Conservation (phyloP, 1,284 basidiomycete genomes). For the Cryptococcus jaspeensis region DNA sequence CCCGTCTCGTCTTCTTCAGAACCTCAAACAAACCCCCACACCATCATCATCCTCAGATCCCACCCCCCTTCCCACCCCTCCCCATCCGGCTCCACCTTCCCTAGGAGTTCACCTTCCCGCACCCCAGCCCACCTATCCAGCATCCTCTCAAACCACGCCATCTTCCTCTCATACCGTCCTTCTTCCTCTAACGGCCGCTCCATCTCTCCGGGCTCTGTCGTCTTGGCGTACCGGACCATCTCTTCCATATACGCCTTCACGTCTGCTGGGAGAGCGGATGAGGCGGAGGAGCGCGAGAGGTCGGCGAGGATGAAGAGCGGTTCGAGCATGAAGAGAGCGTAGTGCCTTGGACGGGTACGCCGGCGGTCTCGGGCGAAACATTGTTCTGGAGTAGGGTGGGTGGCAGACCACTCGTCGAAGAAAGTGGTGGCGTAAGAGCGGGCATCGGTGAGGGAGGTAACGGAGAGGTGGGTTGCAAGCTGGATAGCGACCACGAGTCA, state of each 20-base stretch:
- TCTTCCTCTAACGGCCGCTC: background rate
- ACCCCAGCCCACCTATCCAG: background rate
- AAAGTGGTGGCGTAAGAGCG: background rate
- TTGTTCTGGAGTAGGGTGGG: background rate
- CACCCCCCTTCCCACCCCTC: background rate
- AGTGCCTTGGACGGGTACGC: conserved; percentile 29
- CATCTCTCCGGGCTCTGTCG: background rate
- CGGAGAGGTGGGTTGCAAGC: conserved; percentile 22
- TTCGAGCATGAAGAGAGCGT: conserved; percentile 32
- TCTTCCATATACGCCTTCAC: background rate
- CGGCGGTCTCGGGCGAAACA: background rate
- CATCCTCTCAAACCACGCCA: background rate
- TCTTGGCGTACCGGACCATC: background rate
- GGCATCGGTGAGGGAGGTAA: background rate
- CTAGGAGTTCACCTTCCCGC: background rate
- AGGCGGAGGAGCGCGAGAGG: background rate
- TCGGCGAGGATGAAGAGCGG: conserved; percentile 27
- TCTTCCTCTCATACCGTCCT: background rate
- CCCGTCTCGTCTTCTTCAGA: no score
- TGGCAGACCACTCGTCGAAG: background rate
- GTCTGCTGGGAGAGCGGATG: background rate
- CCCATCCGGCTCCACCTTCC: background rate
- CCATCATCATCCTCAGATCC: background rate
- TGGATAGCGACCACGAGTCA: background rate
- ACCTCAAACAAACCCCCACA: background rate